Base-by-base conservation (phyloP, 768 basidiomycete genomes). In the Cyclocybe cylindracea region DNA sequence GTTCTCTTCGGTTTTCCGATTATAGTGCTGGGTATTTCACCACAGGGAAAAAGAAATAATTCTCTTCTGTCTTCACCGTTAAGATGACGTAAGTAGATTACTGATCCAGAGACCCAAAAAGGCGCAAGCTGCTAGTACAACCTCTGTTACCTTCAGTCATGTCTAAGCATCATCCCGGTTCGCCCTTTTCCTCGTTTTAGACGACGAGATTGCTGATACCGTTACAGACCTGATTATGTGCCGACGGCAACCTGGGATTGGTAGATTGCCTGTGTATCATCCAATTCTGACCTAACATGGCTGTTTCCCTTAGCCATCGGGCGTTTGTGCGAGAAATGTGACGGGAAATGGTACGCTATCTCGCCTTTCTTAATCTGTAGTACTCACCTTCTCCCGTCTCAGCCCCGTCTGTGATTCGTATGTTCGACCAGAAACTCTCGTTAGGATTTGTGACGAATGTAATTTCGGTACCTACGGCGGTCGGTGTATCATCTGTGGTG, bases 351-450 rank as follows among this genome's bases (percentile, higher is more conserved):
- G 96, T 97, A 62, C 54, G 87, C 66, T 2, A 38, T 6, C 14
- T 19, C 33, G 7, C 18, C 9, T 31, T 41, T 13, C n/a, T 6
- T 33, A 13, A 11, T 9, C 13, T 16, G 39, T 10, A 8, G 13
- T 24, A 9, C 18, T 43, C 10, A 48, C 41, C 11, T 40, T 38
- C 39, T 32, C 16, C 39, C 34, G 46, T 47, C 16, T 29, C 41
- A 99, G 96, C 69, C 96, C 96, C 7, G 92, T 98, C 40, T 99
- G 96, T 76, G 96, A 99, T 76, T 98, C 96, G 50, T 98, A 98
- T 73, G 97, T 99, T 56, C 85, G 97, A 61, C 97, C 97, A 62
- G 95, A 96, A 73, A 98, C 96, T 18, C 81, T 98, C 58, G 97
- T 98, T 52, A 85, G 96, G 56, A 98, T 98, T 60, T 99, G 97